These are phyloP conservation scores for Penicillium palitans DNA, from an alignment of 2,329 filamentous ascomycete species.

Conservation along the genomic window DNA sequence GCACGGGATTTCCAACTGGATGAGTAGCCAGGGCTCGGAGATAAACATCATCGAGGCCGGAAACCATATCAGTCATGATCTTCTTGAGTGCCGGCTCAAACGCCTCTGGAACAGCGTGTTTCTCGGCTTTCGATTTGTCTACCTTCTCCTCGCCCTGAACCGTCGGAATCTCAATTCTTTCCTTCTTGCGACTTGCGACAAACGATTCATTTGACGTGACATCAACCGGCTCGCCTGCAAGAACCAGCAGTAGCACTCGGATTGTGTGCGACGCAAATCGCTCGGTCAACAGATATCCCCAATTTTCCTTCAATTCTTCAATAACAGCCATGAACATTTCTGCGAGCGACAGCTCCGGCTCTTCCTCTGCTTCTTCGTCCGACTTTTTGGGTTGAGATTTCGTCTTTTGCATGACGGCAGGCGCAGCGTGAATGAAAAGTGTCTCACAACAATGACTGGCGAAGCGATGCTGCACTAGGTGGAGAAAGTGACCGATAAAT, in stretches of 20 bases:
- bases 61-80: slow-evolving; percentile 74
- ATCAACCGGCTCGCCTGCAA: slow-evolving; percentile 79
- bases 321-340: slow-evolving; percentile 79
- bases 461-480: slow-evolving; percentile 91
- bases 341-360: slow-evolving; percentile 69
- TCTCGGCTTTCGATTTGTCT: slow-evolving; percentile 52
- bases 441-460: slow-evolving; percentile 97
- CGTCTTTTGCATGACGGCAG: slow-evolving; percentile 73
- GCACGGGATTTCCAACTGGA: slow-evolving; percentile 83
- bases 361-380: slow-evolving; percentile 44
- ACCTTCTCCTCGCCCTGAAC: slow-evolving; percentile 47
- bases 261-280: slow-evolving; percentile 87
- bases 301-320: slow-evolving; percentile 81
- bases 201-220: slow-evolving; percentile 67
- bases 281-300: slow-evolving; percentile 83
- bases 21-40: slow-evolving; percentile 83
- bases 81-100: slow-evolving; percentile 78
- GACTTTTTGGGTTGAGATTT: slow-evolving; percentile 47
- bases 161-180: slow-evolving; percentile 67
- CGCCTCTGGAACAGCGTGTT: slow-evolving; percentile 67
- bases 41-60: slow-evolving; percentile 73
- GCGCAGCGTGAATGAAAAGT: slow-evolving; percentile 80
- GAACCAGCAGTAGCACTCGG: slow-evolving; percentile 78
- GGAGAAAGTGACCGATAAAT: slow-evolving; percentile 82
- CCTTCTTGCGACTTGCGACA: slow-evolving; percentile 91